These are phyloP conservation scores for Fusarium torreyae DNA, from an alignment of 2,329 filamentous ascomycete species.

Conservation along the genomic window DNA sequence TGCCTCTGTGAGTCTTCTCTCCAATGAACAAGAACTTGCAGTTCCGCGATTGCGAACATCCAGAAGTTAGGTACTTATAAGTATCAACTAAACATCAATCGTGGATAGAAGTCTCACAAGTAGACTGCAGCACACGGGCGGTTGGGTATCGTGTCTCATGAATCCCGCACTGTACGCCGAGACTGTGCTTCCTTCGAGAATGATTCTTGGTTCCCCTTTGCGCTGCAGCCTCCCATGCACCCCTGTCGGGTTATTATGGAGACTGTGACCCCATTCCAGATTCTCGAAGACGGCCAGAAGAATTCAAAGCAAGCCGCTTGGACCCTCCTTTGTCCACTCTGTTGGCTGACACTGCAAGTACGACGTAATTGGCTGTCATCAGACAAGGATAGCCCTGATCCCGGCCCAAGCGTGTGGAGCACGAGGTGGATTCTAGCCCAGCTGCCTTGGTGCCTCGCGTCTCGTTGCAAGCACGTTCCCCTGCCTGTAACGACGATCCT, in stretches of 20 bases:
- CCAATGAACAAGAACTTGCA: neutral
- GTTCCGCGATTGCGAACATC: neutral
- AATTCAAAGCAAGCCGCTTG: slow-evolving; percentile 44
- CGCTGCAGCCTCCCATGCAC: slow-evolving; percentile 28
- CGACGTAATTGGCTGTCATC: slow-evolving; percentile 28
- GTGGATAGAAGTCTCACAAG: neutral
- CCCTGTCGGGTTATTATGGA: slow-evolving; percentile 41
- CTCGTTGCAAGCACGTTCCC: slow-evolving; percentile 38
- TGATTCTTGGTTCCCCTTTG: slow-evolving; percentile 45
- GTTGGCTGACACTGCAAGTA: slow-evolving; percentile 13
- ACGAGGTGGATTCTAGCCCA: slow-evolving; percentile 18
- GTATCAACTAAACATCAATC: neutral
- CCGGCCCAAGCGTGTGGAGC: slow-evolving; percentile 21
- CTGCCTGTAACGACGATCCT: slow-evolving; percentile 39
- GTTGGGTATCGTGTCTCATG: neutral
- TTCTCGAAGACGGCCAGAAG: slow-evolving; percentile 52
- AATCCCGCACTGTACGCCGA: slow-evolving; percentile 24
- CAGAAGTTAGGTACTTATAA: neutral
- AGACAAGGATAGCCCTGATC: slow-evolving; percentile 9
- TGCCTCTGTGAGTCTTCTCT: neutral
- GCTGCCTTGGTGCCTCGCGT: slow-evolving; percentile 44
- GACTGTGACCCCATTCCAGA: slow-evolving; percentile 44
- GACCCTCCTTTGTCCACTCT: slow-evolving; percentile 33
- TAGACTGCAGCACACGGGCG: neutral
- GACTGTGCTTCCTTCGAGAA: slow-evolving; percentile 50